These are phyloP conservation scores for Barnettozyma sucrosica DNA, from an alignment of 805 yeast species.

Conservation along the genomic window DNA sequence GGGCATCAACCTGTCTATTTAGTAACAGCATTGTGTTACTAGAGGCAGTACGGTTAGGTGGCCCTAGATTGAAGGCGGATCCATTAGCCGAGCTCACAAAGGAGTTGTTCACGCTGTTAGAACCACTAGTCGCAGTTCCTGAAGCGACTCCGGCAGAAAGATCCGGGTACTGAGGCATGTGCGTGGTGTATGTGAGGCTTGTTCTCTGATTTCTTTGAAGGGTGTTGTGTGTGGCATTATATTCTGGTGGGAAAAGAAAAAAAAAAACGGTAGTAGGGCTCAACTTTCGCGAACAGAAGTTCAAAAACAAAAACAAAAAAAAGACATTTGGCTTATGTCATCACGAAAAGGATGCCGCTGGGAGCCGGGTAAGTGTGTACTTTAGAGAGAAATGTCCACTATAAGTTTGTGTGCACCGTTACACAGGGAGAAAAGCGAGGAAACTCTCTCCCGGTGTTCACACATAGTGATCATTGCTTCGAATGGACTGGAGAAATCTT, in stretches of 20 bases:
- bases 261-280: background rate
- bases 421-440: too few relatives aligned
- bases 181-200: background rate
- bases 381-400: too few relatives aligned
- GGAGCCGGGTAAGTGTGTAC: background rate
- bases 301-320: too few relatives aligned
- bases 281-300: background rate
- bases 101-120: constrained; percentile 1
- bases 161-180: constrained; percentile 8
- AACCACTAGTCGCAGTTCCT: background rate
- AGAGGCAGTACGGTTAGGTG: constrained; percentile 4
- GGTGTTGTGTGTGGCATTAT: background rate
- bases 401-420: too few relatives aligned
- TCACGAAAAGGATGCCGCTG: background rate
- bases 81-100: constrained; percentile 5
- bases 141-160: background rate
- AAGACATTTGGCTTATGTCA: background rate
- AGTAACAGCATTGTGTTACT: constrained; percentile 38
- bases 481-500: too few relatives aligned
- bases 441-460: too few relatives aligned
- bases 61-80: constrained; percentile 12
- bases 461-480: too few relatives aligned
- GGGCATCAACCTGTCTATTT: constrained; percentile 56
- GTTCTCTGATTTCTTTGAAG: background rate
- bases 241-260: background rate